These are phyloP conservation scores for Monosporascus sp. DNA, from an alignment of 2,329 filamentous ascomycete species.

Conservation along the genomic window DNA sequence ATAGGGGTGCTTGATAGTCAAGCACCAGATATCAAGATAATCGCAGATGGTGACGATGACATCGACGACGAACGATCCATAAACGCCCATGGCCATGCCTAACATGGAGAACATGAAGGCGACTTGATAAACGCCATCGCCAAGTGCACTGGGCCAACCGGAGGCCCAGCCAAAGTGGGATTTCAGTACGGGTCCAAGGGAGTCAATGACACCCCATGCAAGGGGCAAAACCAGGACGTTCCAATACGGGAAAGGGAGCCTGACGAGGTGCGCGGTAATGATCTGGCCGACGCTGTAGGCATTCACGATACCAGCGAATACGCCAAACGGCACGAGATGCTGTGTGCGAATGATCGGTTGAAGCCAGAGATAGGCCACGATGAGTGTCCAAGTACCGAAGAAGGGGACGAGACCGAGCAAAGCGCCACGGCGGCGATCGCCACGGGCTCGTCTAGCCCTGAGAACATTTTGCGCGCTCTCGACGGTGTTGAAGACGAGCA, in stretches of 20 bases:
- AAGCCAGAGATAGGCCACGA: constrained; percentile 74
- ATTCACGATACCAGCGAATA: constrained; percentile 87
- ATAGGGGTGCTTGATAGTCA: constrained; percentile 87
- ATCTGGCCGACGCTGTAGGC: constrained; percentile 94
- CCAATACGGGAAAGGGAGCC: constrained; percentile 81
- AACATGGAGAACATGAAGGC: constrained; percentile 86
- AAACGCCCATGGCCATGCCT: constrained; percentile 80
- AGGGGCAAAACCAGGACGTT: constrained; percentile 81
- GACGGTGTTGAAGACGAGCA: constrained; percentile 80
- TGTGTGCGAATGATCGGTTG: constrained; percentile 77
- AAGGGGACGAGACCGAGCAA: constrained; percentile 82
- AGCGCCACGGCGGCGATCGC: constrained; percentile 66
- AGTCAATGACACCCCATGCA: constrained; percentile 72
- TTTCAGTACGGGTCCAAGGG: constrained; percentile 64
- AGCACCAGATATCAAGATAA: constrained; percentile 95
- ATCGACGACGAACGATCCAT: constrained; percentile 94
- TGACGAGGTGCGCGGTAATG: constrained; percentile 89
- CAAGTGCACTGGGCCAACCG: constrained; percentile 73
- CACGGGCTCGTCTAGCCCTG: constrained; percentile 67
- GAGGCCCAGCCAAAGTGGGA: constrained; percentile 52
- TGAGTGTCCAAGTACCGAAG: constrained; percentile 68
- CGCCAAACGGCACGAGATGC: constrained; percentile 81
- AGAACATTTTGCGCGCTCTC: constrained; percentile 80
- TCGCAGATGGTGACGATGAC: constrained; percentile 98
- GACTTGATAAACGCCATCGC: constrained; percentile 77